Percentiles rank a stretch among this genome's conserved stretches.
These are phyloP conservation scores for Acanthamoeba polyphaga DNA, from an alignment of 208 protist genomes.

Conservation along the genomic window DNA sequence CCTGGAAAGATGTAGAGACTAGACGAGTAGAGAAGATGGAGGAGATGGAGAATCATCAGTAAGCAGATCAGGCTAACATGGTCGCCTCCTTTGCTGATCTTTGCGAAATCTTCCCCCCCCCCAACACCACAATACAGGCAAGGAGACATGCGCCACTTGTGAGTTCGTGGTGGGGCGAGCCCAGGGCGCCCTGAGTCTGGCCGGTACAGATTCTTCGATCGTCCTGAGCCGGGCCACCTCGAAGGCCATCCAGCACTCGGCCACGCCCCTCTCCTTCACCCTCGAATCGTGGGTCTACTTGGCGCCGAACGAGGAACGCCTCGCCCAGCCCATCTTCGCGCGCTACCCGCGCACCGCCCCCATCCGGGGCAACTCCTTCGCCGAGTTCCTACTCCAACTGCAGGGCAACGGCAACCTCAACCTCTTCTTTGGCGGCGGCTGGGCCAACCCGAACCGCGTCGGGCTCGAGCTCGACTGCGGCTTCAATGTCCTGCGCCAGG, in stretches of 20 bases:
- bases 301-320: background rate
- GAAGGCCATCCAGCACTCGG: background rate
- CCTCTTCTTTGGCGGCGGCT: constrained; percentile 42
- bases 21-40: too few relatives aligned
- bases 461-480: constrained; percentile 28
- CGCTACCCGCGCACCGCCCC: background rate
- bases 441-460: background rate
- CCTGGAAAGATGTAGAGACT: background rate
- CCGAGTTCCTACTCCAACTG: constrained; percentile 42
- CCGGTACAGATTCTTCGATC: background rate
- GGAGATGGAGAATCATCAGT: too few relatives aligned
- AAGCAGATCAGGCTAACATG: too few relatives aligned
- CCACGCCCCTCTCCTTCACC: constrained; percentile 35
- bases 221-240: background rate
- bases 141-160: background rate
- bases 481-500: background rate
- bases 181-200: background rate
- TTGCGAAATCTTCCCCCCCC: background rate
- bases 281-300: background rate
- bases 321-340: constrained; percentile 2
- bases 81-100: background rate
- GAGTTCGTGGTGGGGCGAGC: background rate
- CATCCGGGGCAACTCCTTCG: background rate
- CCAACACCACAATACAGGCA: background rate
- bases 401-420: constrained; percentile 43